Evolutionary conservation across 2,329 filamentous ascomycete genomes (phyloP).

Genomic region (Cordyceps farinosa): DNA sequence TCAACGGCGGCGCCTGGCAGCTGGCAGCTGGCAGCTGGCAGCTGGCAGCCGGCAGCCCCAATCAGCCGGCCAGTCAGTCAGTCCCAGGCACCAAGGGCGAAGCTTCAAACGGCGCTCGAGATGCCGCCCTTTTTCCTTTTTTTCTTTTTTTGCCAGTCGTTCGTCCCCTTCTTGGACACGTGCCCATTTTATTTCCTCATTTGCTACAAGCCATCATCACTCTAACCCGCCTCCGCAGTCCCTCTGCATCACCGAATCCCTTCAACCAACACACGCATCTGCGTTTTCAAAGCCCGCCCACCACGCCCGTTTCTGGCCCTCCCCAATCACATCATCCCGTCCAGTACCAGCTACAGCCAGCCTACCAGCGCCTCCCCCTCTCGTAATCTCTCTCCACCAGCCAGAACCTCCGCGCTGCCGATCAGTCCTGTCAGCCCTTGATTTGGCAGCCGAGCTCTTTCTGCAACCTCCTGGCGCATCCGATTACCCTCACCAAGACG

Average conservation of each 20-base stretch:
- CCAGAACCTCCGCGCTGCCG: conserved; percentile 1
- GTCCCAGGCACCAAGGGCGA: neutral
- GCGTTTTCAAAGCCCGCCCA: neutral
- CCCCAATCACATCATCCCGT: conserved; percentile 16
- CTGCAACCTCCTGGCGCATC: neutral
- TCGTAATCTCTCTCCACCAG: conserved; percentile 13
- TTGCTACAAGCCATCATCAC: neutral
- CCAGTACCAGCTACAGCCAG: neutral
- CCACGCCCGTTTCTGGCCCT: neutral
- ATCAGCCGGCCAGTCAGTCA: neutral
- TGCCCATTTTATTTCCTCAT: neutral
- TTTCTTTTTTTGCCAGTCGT: neutral
- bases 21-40: neutral
- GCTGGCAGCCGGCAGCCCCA: neutral
- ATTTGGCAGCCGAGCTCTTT: neutral
- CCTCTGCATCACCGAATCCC: neutral
- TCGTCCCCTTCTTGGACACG: neutral
- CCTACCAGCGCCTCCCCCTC: conserved; percentile 10
- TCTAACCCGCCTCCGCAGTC: neutral
- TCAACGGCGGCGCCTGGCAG: neutral
- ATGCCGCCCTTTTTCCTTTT: neutral
- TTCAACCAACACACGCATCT: conserved; percentile 12
- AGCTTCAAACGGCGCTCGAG: neutral
- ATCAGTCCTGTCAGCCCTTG: conserved; percentile 10
- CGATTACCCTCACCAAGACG: neutral